Percentiles rank a stretch among this genome's conserved stretches.
Conservation (phyloP, 176 grass and related monocot species). For the Saccharum officinarum region DNA sequence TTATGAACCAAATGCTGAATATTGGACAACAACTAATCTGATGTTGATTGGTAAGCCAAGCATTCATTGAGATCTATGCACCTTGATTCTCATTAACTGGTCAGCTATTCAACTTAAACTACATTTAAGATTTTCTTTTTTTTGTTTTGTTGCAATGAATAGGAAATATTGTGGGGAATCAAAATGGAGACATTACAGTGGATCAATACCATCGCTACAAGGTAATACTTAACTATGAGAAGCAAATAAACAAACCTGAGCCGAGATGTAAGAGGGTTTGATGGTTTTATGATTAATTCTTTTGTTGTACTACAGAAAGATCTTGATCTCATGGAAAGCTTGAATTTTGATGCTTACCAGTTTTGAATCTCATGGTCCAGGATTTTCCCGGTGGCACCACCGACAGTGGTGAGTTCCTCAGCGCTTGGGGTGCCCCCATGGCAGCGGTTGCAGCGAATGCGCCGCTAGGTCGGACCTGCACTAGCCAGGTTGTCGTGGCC, state of each 20-base stretch:
- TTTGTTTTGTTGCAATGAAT: neutral
- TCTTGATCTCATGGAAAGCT: conserved; percentile 55
- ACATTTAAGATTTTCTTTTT: neutral
- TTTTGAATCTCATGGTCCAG: conserved; percentile 82
- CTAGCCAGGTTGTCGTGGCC: too few species aligned
- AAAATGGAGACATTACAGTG: conserved; percentile 56
- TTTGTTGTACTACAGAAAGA: conserved; percentile 41
- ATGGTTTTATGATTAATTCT: neutral
- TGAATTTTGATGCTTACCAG: conserved; percentile 69
- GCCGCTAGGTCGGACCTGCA: too few species aligned
- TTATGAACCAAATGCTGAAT: neutral
- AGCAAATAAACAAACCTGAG: neutral
- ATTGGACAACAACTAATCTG: neutral
- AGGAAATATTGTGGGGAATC: conserved; percentile 52
- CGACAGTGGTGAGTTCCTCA: too few species aligned
- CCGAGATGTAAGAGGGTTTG: neutral
- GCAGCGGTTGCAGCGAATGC: too few species aligned
- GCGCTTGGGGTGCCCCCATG: too few species aligned
- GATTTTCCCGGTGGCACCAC: conserved; percentile 39
- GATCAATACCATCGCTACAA: conserved; percentile 79
- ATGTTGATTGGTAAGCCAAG: neutral
- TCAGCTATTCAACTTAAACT: neutral
- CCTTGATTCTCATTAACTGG: neutral
- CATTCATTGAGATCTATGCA: conserved; percentile 3
- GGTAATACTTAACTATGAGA: conserved; percentile 21